Evolutionary conservation across 495 filamentous ascomycete species (phyloP), one percentile per base, ranked within the genome.

Genomic region (Aspergillus nidulans): DNA sequence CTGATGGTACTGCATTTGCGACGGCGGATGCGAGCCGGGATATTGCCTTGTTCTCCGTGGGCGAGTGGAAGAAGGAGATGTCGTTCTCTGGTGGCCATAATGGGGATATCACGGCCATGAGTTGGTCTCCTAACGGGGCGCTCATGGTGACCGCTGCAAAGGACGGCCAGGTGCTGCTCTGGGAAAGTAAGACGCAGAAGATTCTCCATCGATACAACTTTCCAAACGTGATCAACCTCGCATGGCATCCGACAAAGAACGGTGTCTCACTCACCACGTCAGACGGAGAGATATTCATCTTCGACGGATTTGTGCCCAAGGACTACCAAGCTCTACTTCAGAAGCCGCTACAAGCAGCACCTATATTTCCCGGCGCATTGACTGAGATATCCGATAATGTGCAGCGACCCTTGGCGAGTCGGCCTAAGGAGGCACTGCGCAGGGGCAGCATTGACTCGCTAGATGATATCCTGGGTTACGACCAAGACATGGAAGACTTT

Each of bases 41-140:
- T 59, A 85, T 97, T 19, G 85, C 92, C 54, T 83, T 97, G 15
- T 79, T 96, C 41, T 95, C 92, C 20, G 81, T 81, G 52, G 79
- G 81, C n/a, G 88, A 94, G 61, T 96, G 92, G 86, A 87, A 89
- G 65, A 85, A 83, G 51, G 90, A 97, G 65, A 81, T 87, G 59
- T 64, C 69, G 0, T 97, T 97, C 62, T 63, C 82, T 6, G 81
- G 81, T 21, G 91, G 88, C 1, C 95, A 97, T 60, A 85, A 81
- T 23, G 89, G 87, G 20, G 89, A 95, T 60, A 85, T 98, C 56
- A 96, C 91, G 0, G 86, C 92, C 12, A 72, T 92, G 16, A 83
- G 85, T 39, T 98, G 94, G 94, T 94, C 92, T 13, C 91, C 91
- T 2, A 98, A 97, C 69, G 94, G 94, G 18, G 88, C 91, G 0